Conservation (phyloP, 2,329 filamentous ascomycete genomes). For the Trichoderma arundinaceum region DNA sequence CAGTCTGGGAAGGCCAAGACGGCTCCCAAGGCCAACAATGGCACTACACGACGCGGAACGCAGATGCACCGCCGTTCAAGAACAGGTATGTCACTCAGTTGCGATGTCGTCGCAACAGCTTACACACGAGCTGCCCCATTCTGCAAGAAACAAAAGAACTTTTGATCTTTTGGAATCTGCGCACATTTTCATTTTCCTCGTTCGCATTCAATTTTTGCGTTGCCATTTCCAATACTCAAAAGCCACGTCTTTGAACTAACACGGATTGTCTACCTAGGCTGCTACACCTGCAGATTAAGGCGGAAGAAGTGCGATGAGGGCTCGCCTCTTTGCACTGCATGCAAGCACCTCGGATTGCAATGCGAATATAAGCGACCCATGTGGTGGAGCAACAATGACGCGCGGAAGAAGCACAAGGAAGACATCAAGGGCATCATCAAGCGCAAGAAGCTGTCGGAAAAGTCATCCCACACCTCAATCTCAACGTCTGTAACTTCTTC, state of each 20-base stretch:
- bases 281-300: slow-evolving; percentile 71
- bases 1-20: slow-evolving; percentile 64
- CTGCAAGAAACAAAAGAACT: background rate
- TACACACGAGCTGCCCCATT: background rate
- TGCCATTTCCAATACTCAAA: background rate
- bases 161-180: no score
- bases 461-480: slow-evolving; percentile 64
- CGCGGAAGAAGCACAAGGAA: slow-evolving; percentile 86
- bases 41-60: slow-evolving; percentile 68
- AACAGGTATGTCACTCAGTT: slow-evolving; percentile 72
- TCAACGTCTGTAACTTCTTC: slow-evolving; percentile 68
- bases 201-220: no score
- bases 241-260: slow-evolving; percentile 1
- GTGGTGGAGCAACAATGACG: slow-evolving; percentile 97
- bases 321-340: slow-evolving; percentile 66
- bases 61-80: slow-evolving; percentile 95
- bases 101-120: slow-evolving; percentile 12
- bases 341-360: slow-evolving; percentile 76
- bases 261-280: slow-evolving; percentile 52
- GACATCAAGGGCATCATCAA: slow-evolving; percentile 97
- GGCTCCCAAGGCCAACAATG: slow-evolving; percentile 59
- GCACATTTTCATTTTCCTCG: no score
- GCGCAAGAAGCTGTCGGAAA: slow-evolving; percentile 91
- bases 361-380: slow-evolving; percentile 97
- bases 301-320: slow-evolving; percentile 74